Conservation (phyloP, 345 rosid genomes). For the Eucalyptus marginata region DNA sequence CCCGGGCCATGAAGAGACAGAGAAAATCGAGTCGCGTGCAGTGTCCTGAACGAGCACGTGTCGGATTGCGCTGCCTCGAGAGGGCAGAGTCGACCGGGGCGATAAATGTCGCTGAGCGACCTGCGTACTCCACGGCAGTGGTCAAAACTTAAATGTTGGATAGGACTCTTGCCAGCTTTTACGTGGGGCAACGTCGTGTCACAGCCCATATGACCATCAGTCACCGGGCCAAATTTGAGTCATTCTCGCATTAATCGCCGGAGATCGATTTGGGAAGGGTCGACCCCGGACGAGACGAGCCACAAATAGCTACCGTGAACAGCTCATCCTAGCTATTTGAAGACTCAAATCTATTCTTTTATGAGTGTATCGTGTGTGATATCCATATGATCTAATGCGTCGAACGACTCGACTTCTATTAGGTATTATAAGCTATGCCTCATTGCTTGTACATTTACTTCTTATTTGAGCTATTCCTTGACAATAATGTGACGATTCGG, state of each 20-base stretch:
- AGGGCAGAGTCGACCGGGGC: not conserved
- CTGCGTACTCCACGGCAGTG: not conserved
- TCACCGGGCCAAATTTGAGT: not conserved
- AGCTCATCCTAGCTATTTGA: not conserved
- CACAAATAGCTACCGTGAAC: not conserved
- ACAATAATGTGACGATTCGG: not conserved
- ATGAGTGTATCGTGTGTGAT: fast-evolving
- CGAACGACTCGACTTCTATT: fast-evolving
- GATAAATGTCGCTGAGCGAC: not conserved
- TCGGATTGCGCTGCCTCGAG: not conserved
- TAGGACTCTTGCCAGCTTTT: not conserved
- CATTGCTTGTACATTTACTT: not conserved
- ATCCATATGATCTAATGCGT: fast-evolving
- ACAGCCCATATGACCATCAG: not conserved
- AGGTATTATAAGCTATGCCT: not conserved
- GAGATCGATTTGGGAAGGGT: not conserved
- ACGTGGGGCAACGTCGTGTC: not conserved
- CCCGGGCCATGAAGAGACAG: not conserved
- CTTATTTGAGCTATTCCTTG: not conserved
- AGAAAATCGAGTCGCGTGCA: not conserved
- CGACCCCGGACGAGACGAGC: too few species aligned
- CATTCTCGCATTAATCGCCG: not conserved
- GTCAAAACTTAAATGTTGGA: not conserved
- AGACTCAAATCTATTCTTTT: not conserved
- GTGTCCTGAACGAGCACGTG: not conserved